Evolutionary conservation across 176 grass and related monocot species (phyloP).

Genomic region (Coix lacrymajobi): DNA sequence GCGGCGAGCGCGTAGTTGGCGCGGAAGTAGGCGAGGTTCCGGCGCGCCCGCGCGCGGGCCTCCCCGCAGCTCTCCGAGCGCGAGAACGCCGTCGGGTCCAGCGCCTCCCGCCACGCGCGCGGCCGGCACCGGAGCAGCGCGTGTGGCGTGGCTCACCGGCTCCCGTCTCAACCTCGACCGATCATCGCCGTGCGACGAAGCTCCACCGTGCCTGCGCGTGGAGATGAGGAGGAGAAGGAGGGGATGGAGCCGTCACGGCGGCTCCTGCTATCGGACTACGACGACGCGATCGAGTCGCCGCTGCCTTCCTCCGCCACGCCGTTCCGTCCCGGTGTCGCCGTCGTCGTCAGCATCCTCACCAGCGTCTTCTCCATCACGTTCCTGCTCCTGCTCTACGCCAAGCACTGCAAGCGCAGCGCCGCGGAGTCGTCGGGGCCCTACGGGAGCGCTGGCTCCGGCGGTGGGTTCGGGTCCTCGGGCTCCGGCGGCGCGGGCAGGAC

Average conservation of each 20-base stretch:
- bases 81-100: conserved; percentile 57
- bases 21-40: conserved; percentile 89
- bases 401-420: conserved; percentile 75
- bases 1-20: conserved; percentile 72
- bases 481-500: not conserved
- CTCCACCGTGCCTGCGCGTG: no score
- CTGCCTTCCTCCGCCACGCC: conserved; percentile 20
- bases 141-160: no score
- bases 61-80: conserved; percentile 66
- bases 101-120: conserved; percentile 71
- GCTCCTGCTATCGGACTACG: conserved; percentile 51
- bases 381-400: conserved; percentile 89
- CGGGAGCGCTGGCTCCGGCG: not conserved
- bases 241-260: conserved; percentile 54
- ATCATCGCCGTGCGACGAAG: no score
- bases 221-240: no score
- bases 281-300: conserved; percentile 26
- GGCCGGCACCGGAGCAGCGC: no score
- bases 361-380: conserved; percentile 97
- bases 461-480: not conserved
- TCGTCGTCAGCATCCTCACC: conserved; percentile 84
- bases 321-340: conserved; percentile 67
- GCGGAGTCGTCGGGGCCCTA: conserved; percentile 49
- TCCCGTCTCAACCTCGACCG: no score
- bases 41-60: conserved; percentile 52